Base-by-base conservation (phyloP, 768 basidiomycete genomes). In the Clavaria fumosa region DNA sequence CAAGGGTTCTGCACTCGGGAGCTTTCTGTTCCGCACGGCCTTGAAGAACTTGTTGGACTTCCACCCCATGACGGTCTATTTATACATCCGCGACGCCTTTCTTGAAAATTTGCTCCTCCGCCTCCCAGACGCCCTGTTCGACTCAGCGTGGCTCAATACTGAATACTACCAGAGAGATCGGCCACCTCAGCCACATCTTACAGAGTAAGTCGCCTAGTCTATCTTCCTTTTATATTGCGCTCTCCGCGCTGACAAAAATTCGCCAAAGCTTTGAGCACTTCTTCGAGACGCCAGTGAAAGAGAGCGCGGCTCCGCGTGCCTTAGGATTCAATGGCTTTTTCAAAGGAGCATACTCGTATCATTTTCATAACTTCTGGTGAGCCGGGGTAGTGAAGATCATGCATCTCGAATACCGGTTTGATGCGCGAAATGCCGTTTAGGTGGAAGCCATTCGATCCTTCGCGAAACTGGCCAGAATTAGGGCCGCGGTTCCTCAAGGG, bases 281-380 rank as follows among this genome's bases (percentile, higher is more conserved):
- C 57, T 93, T 93, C 54, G 75, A 84, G 40, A 83, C 85, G 0
- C 85, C 86, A 5, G 48, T 61, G 7, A 63, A 68, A 39, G 69
- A 68, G 34, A 77, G 79, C 45, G 89, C 84, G 2, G 82, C 80
- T 6, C 85, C 93, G 4, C 75, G 81, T 47, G 83, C 81, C 10
- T 61, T 88, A 11, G 95, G 95, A 6, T 84, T 96, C 46, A 80
- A 89, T 47, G 90, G 88, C 7, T 99, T 97, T 67, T 99, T 91
- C 69, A 75, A 74, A 42, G 95, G 93, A 4, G 85, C 93, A 4
- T 96, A 77, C 53, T 90, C 84, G 1, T 97, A 97, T 55, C 90
- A 96, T 56, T 96, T 82, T 60, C 91, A 97, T 53, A 91, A 90
- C 53, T 84, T 73, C 58, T 90, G 88, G 88, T 83, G 38, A 38